Conservation (phyloP, 1,139 yeast genomes). For the Pichia sp. region DNA sequence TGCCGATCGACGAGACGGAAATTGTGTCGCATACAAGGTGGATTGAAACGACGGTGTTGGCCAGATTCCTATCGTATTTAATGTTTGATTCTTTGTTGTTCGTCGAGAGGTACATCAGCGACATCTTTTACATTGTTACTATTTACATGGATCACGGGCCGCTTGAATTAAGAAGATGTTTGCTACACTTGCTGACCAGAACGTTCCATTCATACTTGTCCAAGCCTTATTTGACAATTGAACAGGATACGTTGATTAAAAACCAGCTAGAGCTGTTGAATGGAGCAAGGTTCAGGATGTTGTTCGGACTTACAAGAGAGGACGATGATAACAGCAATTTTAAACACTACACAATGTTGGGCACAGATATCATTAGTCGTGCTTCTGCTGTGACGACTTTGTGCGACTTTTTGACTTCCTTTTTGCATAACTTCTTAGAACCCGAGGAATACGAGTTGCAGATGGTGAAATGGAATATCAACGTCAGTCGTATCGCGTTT, state of each 20-base stretch:
- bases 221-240: slow-evolving; percentile 42
- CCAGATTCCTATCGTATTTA: slow-evolving; percentile 56
- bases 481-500: slow-evolving; percentile 60
- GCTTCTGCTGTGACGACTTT: slow-evolving; percentile 53
- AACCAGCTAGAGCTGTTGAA: slow-evolving; percentile 52
- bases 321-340: slow-evolving; percentile 18
- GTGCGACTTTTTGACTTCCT: slow-evolving; percentile 50
- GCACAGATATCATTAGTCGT: slow-evolving; percentile 31
- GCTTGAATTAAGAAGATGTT: slow-evolving; percentile 55
- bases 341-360: slow-evolving; percentile 6
- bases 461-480: slow-evolving; percentile 64
- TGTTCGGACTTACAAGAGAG: slow-evolving; percentile 76
- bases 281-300: slow-evolving; percentile 63
- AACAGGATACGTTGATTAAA: slow-evolving; percentile 38
- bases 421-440: slow-evolving; percentile 44
- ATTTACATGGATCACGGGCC: slow-evolving; percentile 70
- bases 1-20: slow-evolving; percentile 17
- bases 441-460: slow-evolving; percentile 45
- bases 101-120: slow-evolving; percentile 65
- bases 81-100: slow-evolving; percentile 65
- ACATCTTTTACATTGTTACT: slow-evolving; percentile 61
- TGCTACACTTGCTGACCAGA: slow-evolving; percentile 61
- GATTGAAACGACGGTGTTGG: slow-evolving; percentile 65
- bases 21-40: slow-evolving; percentile 42
- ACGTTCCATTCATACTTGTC: slow-evolving; percentile 65